Evolutionary conservation across 371 early-diverging fungal genomes (phyloP), one percentile per base, ranked within the genome.

Genomic region (Phascolomyces articulosus): DNA sequence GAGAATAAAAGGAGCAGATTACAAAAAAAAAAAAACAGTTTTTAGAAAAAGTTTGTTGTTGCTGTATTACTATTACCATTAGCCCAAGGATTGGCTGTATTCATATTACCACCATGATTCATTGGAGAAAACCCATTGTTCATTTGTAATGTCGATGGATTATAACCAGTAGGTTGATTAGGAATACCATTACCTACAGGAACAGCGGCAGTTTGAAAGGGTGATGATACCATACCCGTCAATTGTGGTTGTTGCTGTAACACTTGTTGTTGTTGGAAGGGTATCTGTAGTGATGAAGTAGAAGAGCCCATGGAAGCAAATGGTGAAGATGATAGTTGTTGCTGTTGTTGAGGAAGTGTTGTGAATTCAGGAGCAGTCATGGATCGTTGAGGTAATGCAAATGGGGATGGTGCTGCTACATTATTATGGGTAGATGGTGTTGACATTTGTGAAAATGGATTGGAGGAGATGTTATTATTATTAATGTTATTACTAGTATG

Each of bases 371-470:
- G 62, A 3, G 62, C 62, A 31, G 62, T 62, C 16, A 44, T 21
- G 4, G 62, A 51, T 29, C 62, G 40, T 29, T 62, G 62, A 3
- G 62, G 62, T 29, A 62, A 28, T 26, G 38, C 27, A 55, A 40
- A 55, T 31, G 65, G n/a, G 40, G 24, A 20, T 21, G 20, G 54
- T 21, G 58, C 47, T 23, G 55, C 15, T 29, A 57, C 40, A 29
- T 23, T 41, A 1, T 40, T 23, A 41, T 58, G 10, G 15, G 11
- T 40, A 34, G 54, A 20, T 7, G 54, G 23, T 23, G 20, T 31
- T 18, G 65, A 49, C 68, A 67, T 67, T 59, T 67, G 68, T 18
- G 68, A 67, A 16, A 67, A 67, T 23, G 68, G 68, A 34, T 67
- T 67, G 4, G 67, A 66, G 48, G 44, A 44, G 38, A 6, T 38